Conservation (phyloP, 2,329 filamentous ascomycete genomes). For the Calonectria henricotiae region DNA sequence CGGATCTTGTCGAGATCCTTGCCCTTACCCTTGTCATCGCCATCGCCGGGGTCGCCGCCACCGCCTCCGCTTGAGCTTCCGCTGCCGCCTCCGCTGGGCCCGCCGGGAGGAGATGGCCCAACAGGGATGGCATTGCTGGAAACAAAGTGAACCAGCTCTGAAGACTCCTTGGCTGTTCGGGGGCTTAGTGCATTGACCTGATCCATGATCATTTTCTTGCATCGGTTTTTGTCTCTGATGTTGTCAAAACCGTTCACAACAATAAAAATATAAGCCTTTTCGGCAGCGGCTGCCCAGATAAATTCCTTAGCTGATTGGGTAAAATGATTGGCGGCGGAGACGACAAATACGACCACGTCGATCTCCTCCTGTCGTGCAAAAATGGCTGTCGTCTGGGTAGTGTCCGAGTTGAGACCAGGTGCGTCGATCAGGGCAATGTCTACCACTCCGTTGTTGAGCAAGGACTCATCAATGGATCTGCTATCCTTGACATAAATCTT, state of each 20-base stretch:
- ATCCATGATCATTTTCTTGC: constrained; percentile 93
- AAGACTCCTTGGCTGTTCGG: constrained; percentile 91
- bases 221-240: constrained; percentile 92
- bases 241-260: constrained; percentile 98
- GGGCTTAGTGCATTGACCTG: constrained; percentile 92
- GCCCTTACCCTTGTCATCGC: constrained; percentile 81
- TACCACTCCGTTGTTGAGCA: constrained; percentile 97
- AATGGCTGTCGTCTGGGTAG: constrained; percentile 95
- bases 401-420: constrained; percentile 95
- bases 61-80: constrained; percentile 71
- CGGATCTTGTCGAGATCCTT: constrained; percentile 91
- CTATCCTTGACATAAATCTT: constrained; percentile 97
- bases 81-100: constrained; percentile 70
- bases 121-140: constrained; percentile 96
- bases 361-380: constrained; percentile 99
- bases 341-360: constrained; percentile 98
- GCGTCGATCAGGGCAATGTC: constrained; percentile 98
- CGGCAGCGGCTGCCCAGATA: constrained; percentile 93
- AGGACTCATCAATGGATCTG: constrained; percentile 89
- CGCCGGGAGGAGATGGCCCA: constrained; percentile 71
- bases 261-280: constrained; percentile 99
- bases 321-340: constrained; percentile 97
- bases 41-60: constrained; percentile 69
- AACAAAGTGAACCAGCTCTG: constrained; percentile 96
- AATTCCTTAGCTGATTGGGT: constrained; percentile 98